A percentile compares a stretch with the other conserved stretches of the same genome.
Conservation (phyloP, 2,329 filamentous ascomycete species). For the Akanthomyces uredinophilus region DNA sequence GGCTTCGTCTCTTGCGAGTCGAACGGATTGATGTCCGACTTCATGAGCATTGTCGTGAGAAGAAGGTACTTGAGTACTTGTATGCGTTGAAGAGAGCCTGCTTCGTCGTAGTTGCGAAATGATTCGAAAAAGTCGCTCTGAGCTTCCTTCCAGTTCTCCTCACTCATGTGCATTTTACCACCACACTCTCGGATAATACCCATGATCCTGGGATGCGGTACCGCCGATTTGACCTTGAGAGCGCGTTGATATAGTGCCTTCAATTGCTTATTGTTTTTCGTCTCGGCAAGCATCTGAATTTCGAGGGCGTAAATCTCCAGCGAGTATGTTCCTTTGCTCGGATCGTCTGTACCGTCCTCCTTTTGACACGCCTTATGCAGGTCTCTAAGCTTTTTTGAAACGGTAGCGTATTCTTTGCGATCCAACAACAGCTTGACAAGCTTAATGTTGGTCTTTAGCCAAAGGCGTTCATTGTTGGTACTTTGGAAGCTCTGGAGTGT, state of each 20-base stretch:
- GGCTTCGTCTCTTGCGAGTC: constrained; percentile 98
- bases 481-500: constrained; percentile 93
- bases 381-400: constrained; percentile 80
- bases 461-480: constrained; percentile 94
- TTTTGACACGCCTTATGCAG: constrained; percentile 84
- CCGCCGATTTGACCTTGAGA: constrained; percentile 88
- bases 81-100: constrained; percentile 90
- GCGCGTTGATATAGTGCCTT: constrained; percentile 90
- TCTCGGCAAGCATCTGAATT: constrained; percentile 98
- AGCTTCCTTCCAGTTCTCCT: constrained; percentile 98
- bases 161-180: constrained; percentile 99
- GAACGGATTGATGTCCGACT: constrained; percentile 97
- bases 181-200: constrained; percentile 97
- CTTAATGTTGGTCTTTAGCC: constrained; percentile 98
- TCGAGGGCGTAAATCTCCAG: constrained; percentile 94
- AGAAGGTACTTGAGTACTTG: constrained; percentile 97
- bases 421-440: constrained; percentile 87
- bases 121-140: constrained; percentile 98
- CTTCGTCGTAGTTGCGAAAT: constrained; percentile 98
- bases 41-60: constrained; percentile 96
- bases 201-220: constrained; percentile 98
- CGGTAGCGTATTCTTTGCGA: constrained; percentile 76
- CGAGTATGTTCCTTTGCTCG: constrained; percentile 92
- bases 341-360: constrained; percentile 82
- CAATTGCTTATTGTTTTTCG: constrained; percentile 93